A percentile compares a stretch with the other conserved stretches of the same genome.
Conservation (phyloP, 371 early-diverging fungal genomes). For the Blastocladiella emersonii region DNA sequence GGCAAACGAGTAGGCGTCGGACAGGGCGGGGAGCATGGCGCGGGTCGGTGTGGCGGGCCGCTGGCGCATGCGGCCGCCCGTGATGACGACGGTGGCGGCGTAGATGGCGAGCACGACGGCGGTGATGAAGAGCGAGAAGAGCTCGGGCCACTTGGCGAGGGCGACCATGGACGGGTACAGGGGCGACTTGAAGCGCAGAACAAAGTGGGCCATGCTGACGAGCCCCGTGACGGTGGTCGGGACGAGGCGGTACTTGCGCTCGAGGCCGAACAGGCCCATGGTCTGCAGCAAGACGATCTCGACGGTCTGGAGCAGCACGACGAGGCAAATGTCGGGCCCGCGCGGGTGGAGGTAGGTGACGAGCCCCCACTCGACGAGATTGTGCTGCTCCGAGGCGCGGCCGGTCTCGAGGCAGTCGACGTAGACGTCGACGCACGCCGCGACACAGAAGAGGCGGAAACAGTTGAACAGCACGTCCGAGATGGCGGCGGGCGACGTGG, state of each 20-base stretch:
- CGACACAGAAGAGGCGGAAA: neutral
- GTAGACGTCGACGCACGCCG: neutral
- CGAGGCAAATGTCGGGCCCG: conserved; percentile 20
- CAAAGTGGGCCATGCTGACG: conserved; percentile 18
- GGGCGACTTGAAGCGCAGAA: conserved; percentile 11
- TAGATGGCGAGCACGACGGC: conserved; percentile 18
- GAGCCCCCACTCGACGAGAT: conserved; percentile 23
- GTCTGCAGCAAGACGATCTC: conserved; percentile 12
- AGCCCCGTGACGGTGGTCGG: conserved; percentile 22
- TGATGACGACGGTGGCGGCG: conserved; percentile 7
- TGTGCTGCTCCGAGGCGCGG: neutral
- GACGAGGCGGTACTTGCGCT: conserved; percentile 15
- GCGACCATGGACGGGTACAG: conserved; percentile 20
- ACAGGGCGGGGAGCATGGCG: conserved; percentile 11
- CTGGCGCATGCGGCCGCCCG: neutral
- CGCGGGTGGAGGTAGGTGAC: conserved; percentile 18
- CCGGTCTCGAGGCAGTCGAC: neutral
- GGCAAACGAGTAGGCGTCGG: conserved; percentile 20
- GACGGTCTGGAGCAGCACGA: conserved; percentile 16
- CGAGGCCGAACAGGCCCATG: conserved; percentile 14
- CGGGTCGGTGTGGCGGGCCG: neutral
- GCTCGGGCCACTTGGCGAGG: conserved; percentile 19
- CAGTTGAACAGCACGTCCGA: neutral
- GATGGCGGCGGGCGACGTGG: too few relatives aligned
- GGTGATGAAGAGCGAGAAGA: conserved; percentile 19